These are phyloP conservation scores for Phyllostachys edulis DNA, from an alignment of 176 grass and related monocot genomes.

Conservation along the genomic window DNA sequence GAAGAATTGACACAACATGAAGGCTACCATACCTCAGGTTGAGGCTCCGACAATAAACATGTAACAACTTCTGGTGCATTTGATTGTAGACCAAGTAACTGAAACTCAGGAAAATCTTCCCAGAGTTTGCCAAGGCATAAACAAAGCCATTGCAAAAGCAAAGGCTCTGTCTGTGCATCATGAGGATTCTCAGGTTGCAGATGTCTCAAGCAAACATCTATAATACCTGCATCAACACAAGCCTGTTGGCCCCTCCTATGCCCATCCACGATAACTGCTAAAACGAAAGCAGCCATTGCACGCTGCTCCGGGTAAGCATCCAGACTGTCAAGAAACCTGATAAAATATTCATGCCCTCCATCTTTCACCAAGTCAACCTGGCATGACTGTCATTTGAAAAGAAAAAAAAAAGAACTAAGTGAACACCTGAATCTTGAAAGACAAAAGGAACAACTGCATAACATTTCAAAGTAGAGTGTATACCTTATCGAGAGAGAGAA, in stretches of 20 bases:
- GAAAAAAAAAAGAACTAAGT: not conserved
- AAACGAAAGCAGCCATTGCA: no score
- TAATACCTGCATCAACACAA: no score
- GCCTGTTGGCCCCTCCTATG: no score
- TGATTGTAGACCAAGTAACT: slow-evolving; percentile 59
- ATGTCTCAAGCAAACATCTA: no score
- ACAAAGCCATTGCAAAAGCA: no score
- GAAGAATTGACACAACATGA: slow-evolving; percentile 24
- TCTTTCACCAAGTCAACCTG: slow-evolving; percentile 98
- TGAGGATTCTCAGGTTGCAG: no score
- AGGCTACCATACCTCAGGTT: slow-evolving; percentile 72
- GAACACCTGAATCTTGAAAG: slow-evolving; percentile 5
- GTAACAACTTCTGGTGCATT: slow-evolving; percentile 56
- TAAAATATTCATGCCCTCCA: slow-evolving; percentile 87
- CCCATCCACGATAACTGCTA: no score
- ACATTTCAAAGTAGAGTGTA: not conserved
- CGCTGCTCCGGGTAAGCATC: no score
- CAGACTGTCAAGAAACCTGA: no score
- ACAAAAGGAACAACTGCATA: not conserved
- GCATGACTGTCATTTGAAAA: slow-evolving; percentile 63
- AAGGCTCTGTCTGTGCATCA: no score
- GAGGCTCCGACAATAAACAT: slow-evolving; percentile 63
- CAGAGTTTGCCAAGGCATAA: slow-evolving; percentile 97
- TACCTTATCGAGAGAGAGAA: slow-evolving; percentile 97
- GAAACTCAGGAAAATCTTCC: slow-evolving; percentile 91